A percentile compares a stretch with the other conserved stretches of the same genome.
Evolutionary conservation across 2,329 filamentous ascomycete species (phyloP).

Genomic region (Capronia americana): DNA sequence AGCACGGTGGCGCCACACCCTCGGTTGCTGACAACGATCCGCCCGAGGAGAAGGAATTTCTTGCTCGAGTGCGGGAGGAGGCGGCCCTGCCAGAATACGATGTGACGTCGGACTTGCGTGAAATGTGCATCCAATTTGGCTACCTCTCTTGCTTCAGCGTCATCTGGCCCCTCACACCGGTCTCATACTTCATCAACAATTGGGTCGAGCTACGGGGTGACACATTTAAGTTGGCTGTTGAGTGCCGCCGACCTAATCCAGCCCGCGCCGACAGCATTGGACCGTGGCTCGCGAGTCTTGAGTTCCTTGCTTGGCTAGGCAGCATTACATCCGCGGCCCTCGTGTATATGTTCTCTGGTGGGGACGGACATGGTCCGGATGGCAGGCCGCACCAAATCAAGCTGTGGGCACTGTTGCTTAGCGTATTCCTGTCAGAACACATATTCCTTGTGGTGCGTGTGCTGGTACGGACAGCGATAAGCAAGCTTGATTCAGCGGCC

Average conservation of each 20-base stretch:
- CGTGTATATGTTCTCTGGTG: conserved; percentile 83
- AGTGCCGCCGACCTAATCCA: conserved; percentile 87
- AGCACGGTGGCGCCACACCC: conserved; percentile 60
- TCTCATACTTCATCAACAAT: conserved; percentile 91
- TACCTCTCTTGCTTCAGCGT: conserved; percentile 92
- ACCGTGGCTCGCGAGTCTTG: conserved; percentile 84
- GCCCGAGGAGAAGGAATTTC: conserved; percentile 79
- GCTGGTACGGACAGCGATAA: conserved; percentile 73
- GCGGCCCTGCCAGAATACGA: conserved; percentile 84
- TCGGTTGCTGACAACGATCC: conserved; percentile 65
- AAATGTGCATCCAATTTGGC: conserved; percentile 90
- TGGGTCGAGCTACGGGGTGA: conserved; percentile 95
- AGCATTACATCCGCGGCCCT: conserved; percentile 86
- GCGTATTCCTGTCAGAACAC: conserved; percentile 86
- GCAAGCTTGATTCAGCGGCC: conserved; percentile 83
- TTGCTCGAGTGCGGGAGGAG: conserved; percentile 81
- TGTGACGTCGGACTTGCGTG: conserved; percentile 86
- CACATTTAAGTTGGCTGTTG: conserved; percentile 89
- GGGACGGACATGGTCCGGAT: conserved; percentile 68
- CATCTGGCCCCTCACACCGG: conserved; percentile 89
- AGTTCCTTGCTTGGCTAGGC: conserved; percentile 92
- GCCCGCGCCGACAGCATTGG: conserved; percentile 93
- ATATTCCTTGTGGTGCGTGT: conserved; percentile 81
- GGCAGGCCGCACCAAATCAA: conserved; percentile 74
- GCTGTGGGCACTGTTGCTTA: conserved; percentile 79